Percentiles rank a stretch among this genome's conserved stretches.
Evolutionary conservation across 208 protist species (phyloP).

Genomic region (Phytomonas francai): DNA sequence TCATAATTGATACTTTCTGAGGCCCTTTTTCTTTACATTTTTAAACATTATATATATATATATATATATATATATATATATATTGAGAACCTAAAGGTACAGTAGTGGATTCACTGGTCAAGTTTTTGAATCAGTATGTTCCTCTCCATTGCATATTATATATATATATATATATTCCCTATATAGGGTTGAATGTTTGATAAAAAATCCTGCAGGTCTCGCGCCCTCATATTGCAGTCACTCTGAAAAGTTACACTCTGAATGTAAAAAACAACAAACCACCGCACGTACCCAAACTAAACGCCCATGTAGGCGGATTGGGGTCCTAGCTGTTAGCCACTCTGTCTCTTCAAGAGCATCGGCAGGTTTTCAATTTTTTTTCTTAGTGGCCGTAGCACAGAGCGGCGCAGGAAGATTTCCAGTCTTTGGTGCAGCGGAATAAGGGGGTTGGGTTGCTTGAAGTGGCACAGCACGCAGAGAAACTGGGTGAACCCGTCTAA

Average conservation of each 20-base stretch:
- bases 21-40: neutral
- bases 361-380: conserved; percentile 44
- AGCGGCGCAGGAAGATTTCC: conserved; percentile 54
- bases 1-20: neutral
- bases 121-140: neutral
- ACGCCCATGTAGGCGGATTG: neutral
- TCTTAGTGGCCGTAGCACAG: conserved; percentile 62
- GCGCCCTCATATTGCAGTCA: neutral
- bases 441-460: conserved; percentile 85
- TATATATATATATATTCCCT: neutral
- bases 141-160: neutral
- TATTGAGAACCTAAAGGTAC: neutral
- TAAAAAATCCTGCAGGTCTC: neutral
- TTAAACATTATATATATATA: neutral
- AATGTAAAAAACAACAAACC: neutral
- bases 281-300: neutral
- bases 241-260: neutral
- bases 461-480: conserved; percentile 76
- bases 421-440: conserved; percentile 65
- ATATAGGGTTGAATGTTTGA: neutral
- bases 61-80: neutral
- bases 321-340: neutral
- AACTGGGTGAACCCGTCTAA: conserved; percentile 79
- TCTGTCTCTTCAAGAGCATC: conserved; percentile 17
- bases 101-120: neutral